Percentiles rank a stretch among this genome's conserved stretches.
Evolutionary conservation across 1,139 yeast species (phyloP).

Genomic region (Blastobotrys niveus): DNA sequence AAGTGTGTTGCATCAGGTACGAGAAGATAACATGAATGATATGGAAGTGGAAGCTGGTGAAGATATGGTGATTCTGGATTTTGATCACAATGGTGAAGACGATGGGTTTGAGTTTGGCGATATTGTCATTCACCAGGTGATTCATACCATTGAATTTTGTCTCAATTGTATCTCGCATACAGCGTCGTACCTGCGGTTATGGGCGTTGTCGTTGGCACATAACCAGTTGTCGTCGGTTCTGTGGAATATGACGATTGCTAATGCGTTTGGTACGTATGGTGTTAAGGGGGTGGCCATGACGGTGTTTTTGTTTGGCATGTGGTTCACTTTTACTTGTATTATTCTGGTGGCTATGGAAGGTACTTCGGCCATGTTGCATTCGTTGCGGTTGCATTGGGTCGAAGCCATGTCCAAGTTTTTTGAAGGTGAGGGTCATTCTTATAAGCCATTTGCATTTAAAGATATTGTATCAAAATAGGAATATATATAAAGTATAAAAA

Average conservation of each 20-base stretch:
- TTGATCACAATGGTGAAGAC: conserved; percentile 30
- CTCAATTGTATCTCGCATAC: conserved; percentile 96
- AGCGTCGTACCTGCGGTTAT: conserved; percentile 89
- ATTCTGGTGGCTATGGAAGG: conserved; percentile 97
- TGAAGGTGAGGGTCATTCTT: conserved; percentile 90
- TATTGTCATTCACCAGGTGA: conserved; percentile 92
- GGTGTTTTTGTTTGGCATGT: conserved; percentile 80
- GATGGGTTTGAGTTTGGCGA: conserved; percentile 75
- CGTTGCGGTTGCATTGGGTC: conserved; percentile 96
- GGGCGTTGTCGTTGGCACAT: conserved; percentile 98
- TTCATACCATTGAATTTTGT: conserved; percentile 97
- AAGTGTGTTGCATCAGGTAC: conserved; percentile 13
- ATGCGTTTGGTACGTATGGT: conserved; percentile 75
- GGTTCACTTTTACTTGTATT: conserved; percentile 88
- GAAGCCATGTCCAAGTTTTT: conserved; percentile 98
- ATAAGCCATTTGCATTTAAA: conserved; percentile 68
- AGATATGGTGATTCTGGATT: conserved; percentile 25
- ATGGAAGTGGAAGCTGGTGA: conserved; percentile 25
- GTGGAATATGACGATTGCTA: conserved; percentile 91
- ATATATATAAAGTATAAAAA: neutral
- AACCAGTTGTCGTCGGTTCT: conserved; percentile 91
- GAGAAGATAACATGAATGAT: conserved; percentile 17
- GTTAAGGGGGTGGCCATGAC: conserved; percentile 62
- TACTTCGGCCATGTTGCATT: conserved; percentile 97
- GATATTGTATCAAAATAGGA: neutral